Evolutionary conservation across 2,329 filamentous ascomycete genomes (phyloP), one percentile per base, ranked within the genome.

Genomic region (Aureobasidium uvarum): DNA sequence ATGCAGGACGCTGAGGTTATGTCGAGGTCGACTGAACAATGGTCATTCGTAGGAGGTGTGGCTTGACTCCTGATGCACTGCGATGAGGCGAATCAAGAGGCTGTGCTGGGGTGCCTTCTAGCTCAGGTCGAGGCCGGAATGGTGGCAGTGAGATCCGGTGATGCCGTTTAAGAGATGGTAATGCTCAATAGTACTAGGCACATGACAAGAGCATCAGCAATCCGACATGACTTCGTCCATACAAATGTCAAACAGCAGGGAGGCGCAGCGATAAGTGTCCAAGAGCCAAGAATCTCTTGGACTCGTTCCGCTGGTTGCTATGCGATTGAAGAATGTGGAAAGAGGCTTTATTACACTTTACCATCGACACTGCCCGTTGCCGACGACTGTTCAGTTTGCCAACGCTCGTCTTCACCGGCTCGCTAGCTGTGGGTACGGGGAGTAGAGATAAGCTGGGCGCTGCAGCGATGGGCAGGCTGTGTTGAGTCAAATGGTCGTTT

Each of bases 331-430:
- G 59, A 43, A 38, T 18, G 25, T 62, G 56, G 56, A 60, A 60
- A 60, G 59, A 62, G 59, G 59, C 59, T 56, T 43, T 60, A 60
- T 62, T 62, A 62, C 59, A 62, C 59, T 62, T 62, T 62, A 51
- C 59, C 59, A 62, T 60, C 41, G 41, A 48, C 55, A 48, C 31
- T 48, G 23, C 38, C 56, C 56, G 56, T 60, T 60, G 38, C 38
- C 18, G 25, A 41, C 28, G 45, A 58, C 46, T 51, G 16, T 25
- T 20, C 23, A 33, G 28, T 45, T 14, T 48, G 56, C 56, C 43
- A 60, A 60, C 38, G 41, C 56, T 60, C 56, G 43, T 43, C 25
- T 60, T 38, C 31, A 60, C 43, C 56, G 56, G 56, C 55, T n/a
- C 20, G 36, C 55, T 43, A 31, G 25, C n/a, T 45, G 55, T 41